Conservation (phyloP, 768 basidiomycete genomes). For the Thelephora ganbajun region DNA sequence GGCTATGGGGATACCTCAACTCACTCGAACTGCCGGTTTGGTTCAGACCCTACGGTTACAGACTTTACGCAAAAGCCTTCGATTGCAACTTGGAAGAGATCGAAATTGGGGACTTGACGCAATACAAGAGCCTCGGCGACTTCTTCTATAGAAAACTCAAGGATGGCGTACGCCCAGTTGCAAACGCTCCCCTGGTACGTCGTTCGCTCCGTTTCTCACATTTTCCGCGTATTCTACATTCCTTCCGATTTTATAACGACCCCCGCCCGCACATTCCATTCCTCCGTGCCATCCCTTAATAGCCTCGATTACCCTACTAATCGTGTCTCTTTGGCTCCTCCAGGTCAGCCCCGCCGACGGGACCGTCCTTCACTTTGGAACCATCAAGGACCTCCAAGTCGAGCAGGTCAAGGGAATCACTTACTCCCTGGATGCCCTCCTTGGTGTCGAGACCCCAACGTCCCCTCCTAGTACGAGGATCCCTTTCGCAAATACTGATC, state of each 20-base stretch:
- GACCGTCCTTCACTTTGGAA: slow-evolving; percentile 82
- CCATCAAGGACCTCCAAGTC: slow-evolving; percentile 61
- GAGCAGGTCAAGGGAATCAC: slow-evolving; percentile 98
- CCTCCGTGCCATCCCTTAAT: background rate
- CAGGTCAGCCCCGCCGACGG: slow-evolving; percentile 95
- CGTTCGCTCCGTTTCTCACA: background rate
- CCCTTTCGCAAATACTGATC: slow-evolving; percentile 31
- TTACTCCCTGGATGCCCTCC: slow-evolving; percentile 87
- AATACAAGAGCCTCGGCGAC: slow-evolving; percentile 79
- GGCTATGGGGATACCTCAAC: slow-evolving; percentile 94
- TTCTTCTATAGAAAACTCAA: slow-evolving; percentile 92
- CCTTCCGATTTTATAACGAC: no score
- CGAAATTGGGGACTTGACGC: slow-evolving; percentile 59
- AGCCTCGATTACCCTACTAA: background rate
- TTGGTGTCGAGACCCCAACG: slow-evolving; percentile 53
- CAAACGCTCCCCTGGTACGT: slow-evolving; percentile 55
- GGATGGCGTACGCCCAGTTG: slow-evolving; percentile 70
- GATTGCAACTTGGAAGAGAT: slow-evolving; percentile 92
- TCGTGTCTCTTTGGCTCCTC: slow-evolving; percentile 1
- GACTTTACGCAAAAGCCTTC: slow-evolving; percentile 76
- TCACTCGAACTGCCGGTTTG: slow-evolving; percentile 87
- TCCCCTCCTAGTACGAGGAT: slow-evolving; percentile 27
- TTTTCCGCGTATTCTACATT: no score
- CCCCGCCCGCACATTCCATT: no score
- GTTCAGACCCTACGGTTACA: slow-evolving; percentile 85